Percentiles rank a stretch among this genome's conserved stretches.
These are phyloP conservation scores for Hypholoma fasciculare DNA, from an alignment of 768 basidiomycete genomes.

Conservation along the genomic window DNA sequence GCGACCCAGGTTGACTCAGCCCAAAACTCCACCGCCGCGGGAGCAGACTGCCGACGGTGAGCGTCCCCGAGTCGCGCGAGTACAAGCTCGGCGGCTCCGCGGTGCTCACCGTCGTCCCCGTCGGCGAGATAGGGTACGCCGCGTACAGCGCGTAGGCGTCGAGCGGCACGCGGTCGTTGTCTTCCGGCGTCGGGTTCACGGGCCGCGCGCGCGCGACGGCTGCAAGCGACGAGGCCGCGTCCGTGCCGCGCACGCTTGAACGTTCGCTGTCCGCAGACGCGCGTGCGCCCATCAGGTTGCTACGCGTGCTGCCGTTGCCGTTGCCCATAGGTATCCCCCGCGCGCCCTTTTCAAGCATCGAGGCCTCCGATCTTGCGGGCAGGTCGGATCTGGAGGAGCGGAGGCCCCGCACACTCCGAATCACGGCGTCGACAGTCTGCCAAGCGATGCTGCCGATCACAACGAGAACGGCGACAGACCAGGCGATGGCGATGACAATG, in stretches of 20 bases:
- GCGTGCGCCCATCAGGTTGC: neutral
- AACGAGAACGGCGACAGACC: conserved; percentile 68
- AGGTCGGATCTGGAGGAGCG: conserved; percentile 12
- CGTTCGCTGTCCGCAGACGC: neutral
- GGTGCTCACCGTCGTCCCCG: conserved; percentile 28
- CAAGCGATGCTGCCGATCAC: conserved; percentile 66
- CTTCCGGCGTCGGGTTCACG: conserved; percentile 54
- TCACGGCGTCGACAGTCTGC: conserved; percentile 40
- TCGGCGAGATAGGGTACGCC: conserved; percentile 47
- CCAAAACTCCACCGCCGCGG: conserved; percentile 40
- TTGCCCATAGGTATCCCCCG: conserved; percentile 10
- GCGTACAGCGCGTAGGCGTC: conserved; percentile 39
- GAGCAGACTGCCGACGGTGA: conserved; percentile 38
- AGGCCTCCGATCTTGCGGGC: conserved; percentile 26
- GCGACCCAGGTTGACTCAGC: conserved; percentile 27
- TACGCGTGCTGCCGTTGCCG: conserved; percentile 9
- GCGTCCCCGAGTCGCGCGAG: conserved; percentile 35
- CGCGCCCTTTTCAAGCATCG: conserved; percentile 41
- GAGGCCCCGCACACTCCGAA: conserved; percentile 22
- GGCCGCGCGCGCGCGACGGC: conserved; percentile 34
- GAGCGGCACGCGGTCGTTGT: conserved; percentile 29
- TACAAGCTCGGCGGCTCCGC: conserved; percentile 30
- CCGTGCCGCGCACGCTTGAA: conserved; percentile 2
- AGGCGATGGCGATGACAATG: conserved; percentile 69
- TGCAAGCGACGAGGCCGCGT: conserved; percentile 5